Conservation (phyloP, 495 filamentous ascomycete species). For the Penicillium riverlandense region DNA sequence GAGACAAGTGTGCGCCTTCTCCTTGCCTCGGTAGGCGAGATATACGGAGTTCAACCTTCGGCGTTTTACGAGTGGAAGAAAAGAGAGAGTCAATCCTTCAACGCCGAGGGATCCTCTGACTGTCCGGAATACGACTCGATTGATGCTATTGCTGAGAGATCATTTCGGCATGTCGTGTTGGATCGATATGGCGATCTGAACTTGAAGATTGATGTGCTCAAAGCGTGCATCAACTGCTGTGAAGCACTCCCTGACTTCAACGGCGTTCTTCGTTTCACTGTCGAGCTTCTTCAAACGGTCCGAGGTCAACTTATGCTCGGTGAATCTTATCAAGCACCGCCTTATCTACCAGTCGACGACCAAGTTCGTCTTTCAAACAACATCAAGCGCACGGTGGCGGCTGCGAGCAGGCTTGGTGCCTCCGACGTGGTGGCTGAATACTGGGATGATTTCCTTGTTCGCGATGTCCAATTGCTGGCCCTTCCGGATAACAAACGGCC, state of each 20-base stretch:
- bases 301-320: slow-evolving; percentile 68
- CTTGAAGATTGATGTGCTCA: slow-evolving; percentile 77
- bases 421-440: slow-evolving; percentile 69
- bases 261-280: slow-evolving; percentile 78
- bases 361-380: slow-evolving; percentile 74
- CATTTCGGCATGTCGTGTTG: slow-evolving; percentile 32
- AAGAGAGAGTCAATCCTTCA: slow-evolving; percentile 14
- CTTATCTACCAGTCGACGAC: slow-evolving; percentile 69
- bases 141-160: slow-evolving; percentile 32
- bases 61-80: slow-evolving; percentile 30
- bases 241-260: slow-evolving; percentile 90
- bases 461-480: slow-evolving; percentile 64
- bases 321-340: slow-evolving; percentile 34
- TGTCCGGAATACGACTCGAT: slow-evolving; percentile 35
- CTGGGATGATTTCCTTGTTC: slow-evolving; percentile 92
- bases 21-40: slow-evolving; percentile 45
- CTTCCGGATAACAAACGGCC: slow-evolving; percentile 48
- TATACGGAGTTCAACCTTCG: slow-evolving; percentile 41
- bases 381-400: slow-evolving; percentile 72
- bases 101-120: slow-evolving; percentile 2
- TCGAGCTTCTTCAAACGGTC: slow-evolving; percentile 72
- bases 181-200: slow-evolving; percentile 42
- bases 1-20: slow-evolving; percentile 62
- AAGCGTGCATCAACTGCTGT: slow-evolving; percentile 79
- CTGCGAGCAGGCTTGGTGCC: slow-evolving; percentile 67